phyloP scores from a whole-genome alignment of 805 yeast genomes.

The Ogataea pignaliae region DNA sequence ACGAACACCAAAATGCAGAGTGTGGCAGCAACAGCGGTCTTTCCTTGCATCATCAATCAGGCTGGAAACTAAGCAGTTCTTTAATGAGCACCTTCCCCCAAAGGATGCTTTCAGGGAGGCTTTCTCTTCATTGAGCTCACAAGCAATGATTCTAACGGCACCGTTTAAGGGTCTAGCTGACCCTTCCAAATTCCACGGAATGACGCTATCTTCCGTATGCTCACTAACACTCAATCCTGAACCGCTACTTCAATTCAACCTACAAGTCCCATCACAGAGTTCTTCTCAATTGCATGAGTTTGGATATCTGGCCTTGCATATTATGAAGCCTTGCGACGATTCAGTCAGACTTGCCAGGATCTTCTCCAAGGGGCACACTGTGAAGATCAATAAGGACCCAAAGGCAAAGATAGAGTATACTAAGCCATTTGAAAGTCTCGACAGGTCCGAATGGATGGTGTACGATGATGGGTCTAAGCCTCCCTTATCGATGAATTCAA shows the following conservation, averaged over 20 bases:
- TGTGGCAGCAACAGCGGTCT: conserved; percentile 1
- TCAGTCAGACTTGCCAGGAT: conserved; percentile 59
- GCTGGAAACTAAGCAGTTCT: conserved; percentile 3
- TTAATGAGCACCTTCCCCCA: conserved; percentile 20
- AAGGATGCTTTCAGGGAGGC: conserved; percentile 27
- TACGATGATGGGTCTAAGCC: conserved; percentile 20
- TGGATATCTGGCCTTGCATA: conserved; percentile 65
- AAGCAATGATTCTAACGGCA: conserved; percentile 58
- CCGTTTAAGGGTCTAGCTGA: conserved; percentile 25
- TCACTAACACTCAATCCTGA: conserved; percentile 75
- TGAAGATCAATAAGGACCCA: conserved; percentile 34
- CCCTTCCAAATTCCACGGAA: conserved; percentile 49
- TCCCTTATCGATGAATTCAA: conserved; percentile 12
- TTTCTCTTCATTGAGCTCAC: conserved; percentile 34
- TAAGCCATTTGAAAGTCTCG: conserved; percentile 50
- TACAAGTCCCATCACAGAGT: conserved; percentile 83
- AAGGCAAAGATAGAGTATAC: conserved; percentile 27
- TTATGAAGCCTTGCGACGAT: conserved; percentile 55
- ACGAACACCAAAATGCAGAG: background rate
- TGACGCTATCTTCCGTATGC: conserved; percentile 81
- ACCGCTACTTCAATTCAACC: conserved; percentile 79
- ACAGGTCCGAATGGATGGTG: conserved; percentile 33
- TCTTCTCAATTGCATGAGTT: conserved; percentile 58
- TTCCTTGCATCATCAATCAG: background rate
- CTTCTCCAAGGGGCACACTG: conserved; percentile 57